Evolutionary conservation across 2,329 filamentous ascomycete species (phyloP).

Genomic region (Penicillium sp.): DNA sequence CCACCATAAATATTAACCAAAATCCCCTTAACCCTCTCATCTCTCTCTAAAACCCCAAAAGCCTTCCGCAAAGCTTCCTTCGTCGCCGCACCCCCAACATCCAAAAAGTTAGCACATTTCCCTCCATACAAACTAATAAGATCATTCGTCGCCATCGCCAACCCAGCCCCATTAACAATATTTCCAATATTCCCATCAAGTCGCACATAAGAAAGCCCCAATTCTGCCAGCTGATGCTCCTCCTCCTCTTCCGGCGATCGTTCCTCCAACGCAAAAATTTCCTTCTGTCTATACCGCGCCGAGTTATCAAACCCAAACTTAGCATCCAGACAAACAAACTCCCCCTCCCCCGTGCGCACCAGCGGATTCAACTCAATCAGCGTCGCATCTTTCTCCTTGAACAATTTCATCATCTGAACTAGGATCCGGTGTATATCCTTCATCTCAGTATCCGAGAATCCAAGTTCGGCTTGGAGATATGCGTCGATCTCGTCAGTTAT

Average conservation of each 20-base stretch:
- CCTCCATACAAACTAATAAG: constrained; percentile 29
- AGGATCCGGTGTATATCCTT: constrained; percentile 32
- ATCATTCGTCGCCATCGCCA: constrained; percentile 40
- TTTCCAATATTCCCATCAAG: constrained; percentile 37
- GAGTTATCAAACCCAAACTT: constrained; percentile 53
- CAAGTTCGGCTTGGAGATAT: constrained; percentile 25
- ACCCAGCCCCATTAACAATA: constrained; percentile 38
- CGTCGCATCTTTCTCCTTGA: constrained; percentile 50
- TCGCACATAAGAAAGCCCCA: constrained; percentile 33
- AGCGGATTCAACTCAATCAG: constrained; percentile 48
- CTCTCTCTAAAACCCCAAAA: constrained; percentile 29
- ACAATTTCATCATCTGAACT: constrained; percentile 35
- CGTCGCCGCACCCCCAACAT: constrained; percentile 34
- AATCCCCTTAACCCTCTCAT: constrained; percentile 37
- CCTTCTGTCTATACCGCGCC: constrained; percentile 44
- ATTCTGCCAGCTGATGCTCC: constrained; percentile 38
- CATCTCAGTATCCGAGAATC: constrained; percentile 29
- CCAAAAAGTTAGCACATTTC: constrained; percentile 35
- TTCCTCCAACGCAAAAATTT: constrained; percentile 43
- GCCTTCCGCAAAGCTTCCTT: constrained; percentile 30
- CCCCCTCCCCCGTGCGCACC: constrained; percentile 27
- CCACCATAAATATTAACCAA: constrained; percentile 57
- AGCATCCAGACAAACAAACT: constrained; percentile 41
- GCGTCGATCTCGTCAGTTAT: constrained; percentile 27
- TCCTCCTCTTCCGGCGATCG: constrained; percentile 31